Base-by-base conservation (phyloP, 1,284 basidiomycete genomes). In the Cutaneotrichosporon cutaneum region DNA sequence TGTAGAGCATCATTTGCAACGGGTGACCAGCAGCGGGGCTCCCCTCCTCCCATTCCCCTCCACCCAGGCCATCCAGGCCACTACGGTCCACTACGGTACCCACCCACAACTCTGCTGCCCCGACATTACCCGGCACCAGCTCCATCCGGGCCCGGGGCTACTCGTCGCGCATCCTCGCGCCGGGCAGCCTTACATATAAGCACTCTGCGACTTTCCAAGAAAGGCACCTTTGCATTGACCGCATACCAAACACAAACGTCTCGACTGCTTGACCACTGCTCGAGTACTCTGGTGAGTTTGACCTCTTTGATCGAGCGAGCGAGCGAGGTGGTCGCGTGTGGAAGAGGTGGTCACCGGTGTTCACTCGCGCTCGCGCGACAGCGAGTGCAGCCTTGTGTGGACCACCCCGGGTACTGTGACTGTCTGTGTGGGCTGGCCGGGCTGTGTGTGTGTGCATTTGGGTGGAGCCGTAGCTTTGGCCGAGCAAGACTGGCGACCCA, bases 181-280 rank as follows among this genome's bases (percentile, higher is more conserved):
- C 21, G 11, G 44, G 39, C 21, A 3, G n/a, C 8, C 45, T 26
- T 47, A 47, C 27, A 51, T 32, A 51, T 51, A 51, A 51, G 18
- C 22, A 24, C 45, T 13, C 16, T 8, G 48, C 48, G 14, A 16
- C 26, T 14, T 18, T 27, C 14, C 26, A 27, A 24, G 2, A 51
- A 32, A 51, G 48, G 27, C 26, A 51, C 18, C 48, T 51, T 47
- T 32, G 48, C 48, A 51, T 51, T 51, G 48, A 51, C 48, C 48
- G 26, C 48, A 51, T 51, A 27, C 22, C 13, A 11, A 47, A 47
- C 21, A 24, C 45, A 13, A 47, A 51, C 48, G 18, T 51, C 52
- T 54, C 52, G 52, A 36, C 52, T 54, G 52, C 35, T 54, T 54
- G 35, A 54, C 52, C 33, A 36, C 52, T 54, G 52, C 35, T 54